Percentiles rank a stretch among this genome's conserved stretches.
Conservation (phyloP, 345 rosid genomes). For the Carallia brachiata region DNA sequence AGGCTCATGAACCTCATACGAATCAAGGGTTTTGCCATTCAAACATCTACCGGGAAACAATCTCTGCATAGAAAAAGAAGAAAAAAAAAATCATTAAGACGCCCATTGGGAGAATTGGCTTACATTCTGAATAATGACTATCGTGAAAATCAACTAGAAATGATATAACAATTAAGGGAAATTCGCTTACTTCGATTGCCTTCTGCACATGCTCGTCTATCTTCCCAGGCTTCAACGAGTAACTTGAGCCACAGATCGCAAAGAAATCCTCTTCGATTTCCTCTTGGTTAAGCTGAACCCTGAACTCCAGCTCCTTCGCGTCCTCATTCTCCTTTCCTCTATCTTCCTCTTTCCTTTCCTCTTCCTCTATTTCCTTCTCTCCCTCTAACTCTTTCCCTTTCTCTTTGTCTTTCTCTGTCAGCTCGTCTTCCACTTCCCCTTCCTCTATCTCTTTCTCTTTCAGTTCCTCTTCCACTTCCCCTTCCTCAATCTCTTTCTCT, state of each 20-base stretch:
- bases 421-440: too few relatives aligned
- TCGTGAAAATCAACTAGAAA: too few relatives aligned
- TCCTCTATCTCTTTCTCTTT: too few relatives aligned
- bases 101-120: background rate
- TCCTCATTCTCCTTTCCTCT: too few relatives aligned
- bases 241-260: constrained; percentile 26
- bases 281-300: constrained; percentile 19
- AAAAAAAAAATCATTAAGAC: background rate
- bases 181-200: constrained; percentile 19
- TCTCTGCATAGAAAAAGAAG: constrained; percentile 6
- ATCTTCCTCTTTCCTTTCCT: too few relatives aligned
- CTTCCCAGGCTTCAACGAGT: constrained; percentile 22
- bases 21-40: constrained; percentile 17
- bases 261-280: constrained; percentile 31
- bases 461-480: too few relatives aligned
- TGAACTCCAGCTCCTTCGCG: constrained; percentile 10
- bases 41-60: constrained; percentile 29
- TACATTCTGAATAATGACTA: background rate
- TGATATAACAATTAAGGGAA: background rate
- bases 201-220: constrained; percentile 27
- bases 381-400: too few relatives aligned
- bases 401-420: too few relatives aligned
- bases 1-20: constrained; percentile 21
- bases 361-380: too few relatives aligned
- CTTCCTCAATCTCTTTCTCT: too few relatives aligned